Conservation (phyloP, 306 rosid species). For the Citrullus amarus region DNA sequence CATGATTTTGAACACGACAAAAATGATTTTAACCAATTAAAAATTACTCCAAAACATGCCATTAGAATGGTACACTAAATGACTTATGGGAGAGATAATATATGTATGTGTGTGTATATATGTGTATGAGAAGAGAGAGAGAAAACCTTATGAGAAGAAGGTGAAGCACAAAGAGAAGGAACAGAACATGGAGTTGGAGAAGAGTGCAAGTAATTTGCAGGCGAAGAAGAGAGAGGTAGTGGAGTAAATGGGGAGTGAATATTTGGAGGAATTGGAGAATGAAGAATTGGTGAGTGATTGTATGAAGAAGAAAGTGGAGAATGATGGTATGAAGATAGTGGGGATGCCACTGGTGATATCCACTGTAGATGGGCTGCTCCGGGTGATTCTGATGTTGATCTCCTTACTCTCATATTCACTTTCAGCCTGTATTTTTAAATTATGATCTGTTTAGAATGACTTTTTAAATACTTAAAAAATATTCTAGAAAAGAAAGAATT, state of each 20-base stretch:
- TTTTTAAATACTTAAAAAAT: too few relatives aligned
- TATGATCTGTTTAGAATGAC: not conserved
- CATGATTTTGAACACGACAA: too few relatives aligned
- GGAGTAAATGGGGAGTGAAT: slow-evolving; percentile 17
- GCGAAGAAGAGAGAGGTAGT: slow-evolving; percentile 14
- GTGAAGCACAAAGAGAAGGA: not conserved
- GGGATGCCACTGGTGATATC: slow-evolving; percentile 17
- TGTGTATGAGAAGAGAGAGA: not conserved
- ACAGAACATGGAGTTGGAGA: slow-evolving; percentile 8
- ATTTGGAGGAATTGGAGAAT: slow-evolving; percentile 29
- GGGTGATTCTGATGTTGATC: slow-evolving; percentile 39
- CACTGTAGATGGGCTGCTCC: slow-evolving; percentile 21
- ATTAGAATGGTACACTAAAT: too few relatives aligned
- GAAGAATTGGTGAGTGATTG: slow-evolving; percentile 23
- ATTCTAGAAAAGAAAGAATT: not conserved
- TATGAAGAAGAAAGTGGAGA: slow-evolving; percentile 25
- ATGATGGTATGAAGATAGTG: slow-evolving; percentile 3
- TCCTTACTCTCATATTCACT: slow-evolving; percentile 37
- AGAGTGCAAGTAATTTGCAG: slow-evolving; percentile 4
- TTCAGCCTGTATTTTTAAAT: slow-evolving; percentile 32
- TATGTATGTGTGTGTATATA: too few relatives aligned
- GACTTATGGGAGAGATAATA: too few relatives aligned
- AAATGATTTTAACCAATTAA: too few relatives aligned
- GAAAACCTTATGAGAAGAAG: slow-evolving; percentile 9
- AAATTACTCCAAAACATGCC: too few relatives aligned